Base-by-base conservation (phyloP, 2,329 filamentous ascomycete species). In the Cladosporium sp. region DNA sequence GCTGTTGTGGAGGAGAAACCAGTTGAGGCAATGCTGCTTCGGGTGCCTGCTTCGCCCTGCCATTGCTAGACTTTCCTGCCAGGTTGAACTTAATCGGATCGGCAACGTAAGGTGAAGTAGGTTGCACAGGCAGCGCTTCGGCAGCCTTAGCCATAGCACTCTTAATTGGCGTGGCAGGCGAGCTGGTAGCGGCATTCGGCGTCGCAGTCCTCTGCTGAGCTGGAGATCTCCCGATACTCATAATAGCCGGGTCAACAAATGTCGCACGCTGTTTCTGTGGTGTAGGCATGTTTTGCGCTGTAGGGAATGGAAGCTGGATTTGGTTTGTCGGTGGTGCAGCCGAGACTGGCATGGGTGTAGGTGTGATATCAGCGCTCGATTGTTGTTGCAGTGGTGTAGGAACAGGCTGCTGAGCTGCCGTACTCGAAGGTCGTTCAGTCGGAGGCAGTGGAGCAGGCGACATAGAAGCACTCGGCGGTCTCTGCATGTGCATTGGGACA, bases 201-300 rank as follows among this genome's bases (percentile, higher is more conserved):
- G 67, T 63, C 24, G 68, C 68, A 3, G 72, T 65, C 61, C 70
- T 70, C 36, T 70, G 69, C 21, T 65, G 69, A 18, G 65, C 72
- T 57, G 73, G 76, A 60, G 72, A 78, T 67, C 72, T 82, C 24
- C 77, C 77, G 75, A 92, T 86, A 74, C 91, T 93, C 55, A 96
- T 76, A 65, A 96, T 96, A 3, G 92, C 92, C 12, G 92, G 92
- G 72, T 96, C 92, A n/a, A 89, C 84, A 73, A 95, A 92, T 0
- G 82, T 73, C 34, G 73, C 59, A 26, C 81, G 75, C 38, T 73
- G 74, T n/a, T 71, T 67, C 36, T 73, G 80, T 71, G 69, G 80
- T 76, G 63, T 55, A 21, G 63, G 55, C 32, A 52, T 36, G 3
- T 41, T 52, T 28, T 59, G 63, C 15, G 63, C 63, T n/a, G 63